These are phyloP conservation scores for Cercospora sp. DNA, from an alignment of 2,329 filamentous ascomycete genomes.

Conservation along the genomic window DNA sequence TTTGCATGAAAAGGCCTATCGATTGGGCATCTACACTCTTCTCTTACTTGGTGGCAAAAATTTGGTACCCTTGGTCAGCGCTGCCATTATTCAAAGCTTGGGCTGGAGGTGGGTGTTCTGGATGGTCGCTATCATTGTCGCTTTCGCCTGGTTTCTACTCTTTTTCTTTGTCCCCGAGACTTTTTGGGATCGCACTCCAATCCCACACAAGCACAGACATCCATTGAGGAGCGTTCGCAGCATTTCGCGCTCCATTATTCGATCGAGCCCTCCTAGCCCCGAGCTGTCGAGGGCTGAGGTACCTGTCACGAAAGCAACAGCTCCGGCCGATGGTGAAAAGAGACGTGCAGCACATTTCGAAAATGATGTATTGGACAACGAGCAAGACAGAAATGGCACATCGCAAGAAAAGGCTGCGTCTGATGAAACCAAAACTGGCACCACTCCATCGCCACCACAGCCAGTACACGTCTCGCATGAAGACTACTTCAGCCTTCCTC, in stretches of 20 bases:
- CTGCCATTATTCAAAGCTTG: constrained; percentile 73
- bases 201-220: constrained; percentile 42
- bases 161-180: constrained; percentile 94
- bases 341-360: constrained; percentile 23
- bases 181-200: constrained; percentile 86
- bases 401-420: constrained; percentile 14
- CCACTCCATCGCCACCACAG: background rate
- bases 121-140: constrained; percentile 80
- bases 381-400: constrained; percentile 11
- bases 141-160: constrained; percentile 66
- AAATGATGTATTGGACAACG: constrained; percentile 14
- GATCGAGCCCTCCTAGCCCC: constrained; percentile 18
- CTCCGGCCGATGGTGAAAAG: constrained; percentile 14
- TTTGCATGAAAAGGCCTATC: constrained; percentile 87
- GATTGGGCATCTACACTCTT: constrained; percentile 89
- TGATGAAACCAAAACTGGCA: constrained; percentile 10
- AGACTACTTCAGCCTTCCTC: constrained; percentile 25
- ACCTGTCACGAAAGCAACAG: background rate
- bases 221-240: constrained; percentile 26
- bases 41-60: constrained; percentile 83
- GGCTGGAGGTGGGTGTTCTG: constrained; percentile 66
- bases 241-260: constrained; percentile 19
- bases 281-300: constrained; percentile 21
- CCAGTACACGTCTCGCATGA: constrained; percentile 1
- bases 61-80: constrained; percentile 80